Evolutionary conservation across 345 rosid species (phyloP), one percentile per base, ranked within the genome.

Genomic region (Conringia planisiliqua): DNA sequence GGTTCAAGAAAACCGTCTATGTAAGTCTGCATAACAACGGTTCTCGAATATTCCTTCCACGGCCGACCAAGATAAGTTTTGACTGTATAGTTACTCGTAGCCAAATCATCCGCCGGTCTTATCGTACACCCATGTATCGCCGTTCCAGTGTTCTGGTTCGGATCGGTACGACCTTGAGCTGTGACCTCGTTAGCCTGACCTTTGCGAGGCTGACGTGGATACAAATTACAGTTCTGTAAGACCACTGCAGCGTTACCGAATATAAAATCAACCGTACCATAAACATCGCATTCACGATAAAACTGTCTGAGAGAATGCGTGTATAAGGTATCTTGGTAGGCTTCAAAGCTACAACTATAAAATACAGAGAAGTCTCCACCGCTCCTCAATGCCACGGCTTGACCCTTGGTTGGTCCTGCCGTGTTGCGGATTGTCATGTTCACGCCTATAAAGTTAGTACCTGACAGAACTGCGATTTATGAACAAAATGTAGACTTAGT

Each of bases 171-270:
- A 33, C 99, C 99, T 51, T 92, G 97, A 10, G 99, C 97, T 0
- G 97, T 90, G 57, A 92, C 86, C 14, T 90, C 95, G 18, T 92
- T 95, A 56, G 83, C 76, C 62, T 92, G 97, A 8, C 96, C 93
- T 4, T 71, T 48, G 82, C 91, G 85, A 0, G 99, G 99, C 8
- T 74, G 81, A 6, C 97, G 86, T 1, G 97, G 90, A 66, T 85
- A 90, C 16, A 95, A 6, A 79, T 84, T 88, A 77, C 99, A 92
- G 56, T 83, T 86, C 33, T 92, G 97, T 63, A 92, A 70, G 16
- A 95, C 91, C 6, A 81, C 97, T 0, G 97, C 97, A 0, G 97
- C 99, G 20, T 95, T 95, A 9, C 99, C 99, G 24, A 95, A 95
- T 65, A 95, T 95, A 71, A 88, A 95, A 35, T 95, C 99, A 5